Evolutionary conservation across 139 green algal genomes (phyloP).

Genomic region (Spirogloea muscicola): DNA sequence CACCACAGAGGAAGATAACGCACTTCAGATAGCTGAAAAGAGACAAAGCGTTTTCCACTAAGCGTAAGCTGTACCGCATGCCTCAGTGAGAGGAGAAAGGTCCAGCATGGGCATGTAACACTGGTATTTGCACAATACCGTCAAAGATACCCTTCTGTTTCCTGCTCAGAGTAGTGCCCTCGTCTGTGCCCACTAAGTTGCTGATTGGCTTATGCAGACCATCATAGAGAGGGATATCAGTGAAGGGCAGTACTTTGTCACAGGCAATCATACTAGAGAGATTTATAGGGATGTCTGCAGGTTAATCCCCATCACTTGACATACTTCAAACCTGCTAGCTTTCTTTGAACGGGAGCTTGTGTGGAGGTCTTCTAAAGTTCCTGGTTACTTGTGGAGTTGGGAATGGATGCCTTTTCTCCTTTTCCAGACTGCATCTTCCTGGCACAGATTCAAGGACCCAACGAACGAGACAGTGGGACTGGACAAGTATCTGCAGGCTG

Average conservation of each 20-base stretch:
- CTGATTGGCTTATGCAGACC: too few species aligned
- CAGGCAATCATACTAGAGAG: constrained; percentile 62
- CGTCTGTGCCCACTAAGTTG: too few species aligned
- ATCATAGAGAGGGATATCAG: constrained; percentile 63
- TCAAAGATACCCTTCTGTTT: too few species aligned
- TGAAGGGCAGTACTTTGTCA: constrained; percentile 79
- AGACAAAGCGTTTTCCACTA: too few species aligned
- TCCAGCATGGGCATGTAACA: too few species aligned
- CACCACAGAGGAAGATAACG: too few species aligned
- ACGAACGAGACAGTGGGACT: constrained; percentile 73
- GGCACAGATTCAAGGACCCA: constrained; percentile 68
- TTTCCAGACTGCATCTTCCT: neutral
- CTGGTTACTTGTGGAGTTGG: neutral
- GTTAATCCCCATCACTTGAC: neutral
- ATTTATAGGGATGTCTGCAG: constrained; percentile 71
- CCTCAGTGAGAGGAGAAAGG: too few species aligned
- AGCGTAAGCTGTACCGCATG: too few species aligned
- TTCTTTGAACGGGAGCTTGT: too few species aligned
- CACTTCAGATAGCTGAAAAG: too few species aligned
- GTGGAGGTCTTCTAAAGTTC: neutral
- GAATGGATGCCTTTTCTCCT: neutral
- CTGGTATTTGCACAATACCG: too few species aligned
- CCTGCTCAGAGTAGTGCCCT: too few species aligned
- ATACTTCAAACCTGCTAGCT: neutral
- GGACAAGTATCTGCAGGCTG: constrained; percentile 59